Base-by-base conservation (phyloP, 192 early-diverging fungal species). In the Helicostylum pulchrum region DNA sequence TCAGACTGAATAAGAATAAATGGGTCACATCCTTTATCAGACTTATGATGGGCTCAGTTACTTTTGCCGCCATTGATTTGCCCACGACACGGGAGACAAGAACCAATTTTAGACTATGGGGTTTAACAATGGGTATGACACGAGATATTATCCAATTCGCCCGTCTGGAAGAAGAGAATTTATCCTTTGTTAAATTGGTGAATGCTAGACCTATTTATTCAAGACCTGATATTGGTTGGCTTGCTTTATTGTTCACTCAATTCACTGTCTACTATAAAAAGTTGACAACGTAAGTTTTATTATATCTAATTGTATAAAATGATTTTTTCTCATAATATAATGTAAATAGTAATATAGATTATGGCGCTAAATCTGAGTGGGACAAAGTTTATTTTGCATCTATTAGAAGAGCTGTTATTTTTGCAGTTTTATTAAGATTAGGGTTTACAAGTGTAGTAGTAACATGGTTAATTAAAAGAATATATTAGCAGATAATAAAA, bases 121-220 rank as follows among this genome's bases (percentile, higher is more conserved):
- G 71, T 14, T 17, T 73, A 2, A 73, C 71, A 10, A 49, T 73
- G 26, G 55, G 65, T 20, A 73, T 73, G 60, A 73, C 71, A 10
- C 32, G 26, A 6, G 65, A 73, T 36, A 11, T 73, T n/a, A 50
- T 73, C 7, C 15, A 62, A 10, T 34, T 72, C 30, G 17, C 61
- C 20, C 15, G 15, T 5, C 21, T 42, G n/a, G n/a, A n/a, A n/a
- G n/a, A n/a, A 1, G 46, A 68, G 19, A 32, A n/a, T 9, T 54
- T 70, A 26, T 19, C 61, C 36, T 64, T 73, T 60, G n/a, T 67
- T 17, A 61, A 34, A 12, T 26, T 64, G 7, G 36, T 30, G 12
- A 36, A 32, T 11, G 23, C 39, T 31, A 23, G 45, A 17, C 71
- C 71, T 32, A 15, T 21, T 15, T 73, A 67, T 26, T 47, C 65